phyloP scores from a whole-genome alignment of 441 rosid species.

The Erodium texanum region DNA sequence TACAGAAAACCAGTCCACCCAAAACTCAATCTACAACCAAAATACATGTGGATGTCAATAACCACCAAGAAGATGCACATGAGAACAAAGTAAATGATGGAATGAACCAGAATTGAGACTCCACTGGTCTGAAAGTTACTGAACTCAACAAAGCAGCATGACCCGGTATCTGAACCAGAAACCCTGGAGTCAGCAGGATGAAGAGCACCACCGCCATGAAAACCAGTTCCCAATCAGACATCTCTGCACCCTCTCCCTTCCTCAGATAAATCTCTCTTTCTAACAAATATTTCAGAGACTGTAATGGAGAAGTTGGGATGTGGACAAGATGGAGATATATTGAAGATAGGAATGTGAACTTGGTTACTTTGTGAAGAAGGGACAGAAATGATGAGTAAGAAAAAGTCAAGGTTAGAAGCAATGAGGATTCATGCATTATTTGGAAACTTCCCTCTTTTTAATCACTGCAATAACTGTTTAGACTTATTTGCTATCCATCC shows the following conservation, averaged over 20 bases:
- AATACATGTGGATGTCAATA: conserved; percentile 53
- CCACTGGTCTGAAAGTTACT: conserved; percentile 90
- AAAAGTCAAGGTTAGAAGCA: conserved; percentile 29
- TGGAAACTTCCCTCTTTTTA: conserved; percentile 14
- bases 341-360: neutral
- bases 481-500: neutral
- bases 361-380: conserved; percentile 22
- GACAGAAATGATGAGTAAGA: conserved; percentile 27
- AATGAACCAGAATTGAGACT: conserved; percentile 66
- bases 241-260: conserved; percentile 12
- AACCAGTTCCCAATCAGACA: conserved; percentile 77
- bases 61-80: conserved; percentile 77
- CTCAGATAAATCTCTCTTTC: too few relatives aligned
- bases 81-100: conserved; percentile 61
- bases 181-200: conserved; percentile 66
- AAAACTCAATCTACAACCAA: conserved; percentile 25
- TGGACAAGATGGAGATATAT: neutral
- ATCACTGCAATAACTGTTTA: neutral
- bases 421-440: conserved; percentile 22
- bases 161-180: conserved; percentile 80
- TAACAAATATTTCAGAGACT: neutral
- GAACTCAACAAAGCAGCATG: conserved; percentile 47
- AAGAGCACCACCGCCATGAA: conserved; percentile 63
- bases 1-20: neutral
- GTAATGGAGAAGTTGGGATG: neutral